Evolutionary conservation across 2,329 filamentous ascomycete species (phyloP), one percentile per base, ranked within the genome.

Genomic region (Trematosphaeria pertusa): DNA sequence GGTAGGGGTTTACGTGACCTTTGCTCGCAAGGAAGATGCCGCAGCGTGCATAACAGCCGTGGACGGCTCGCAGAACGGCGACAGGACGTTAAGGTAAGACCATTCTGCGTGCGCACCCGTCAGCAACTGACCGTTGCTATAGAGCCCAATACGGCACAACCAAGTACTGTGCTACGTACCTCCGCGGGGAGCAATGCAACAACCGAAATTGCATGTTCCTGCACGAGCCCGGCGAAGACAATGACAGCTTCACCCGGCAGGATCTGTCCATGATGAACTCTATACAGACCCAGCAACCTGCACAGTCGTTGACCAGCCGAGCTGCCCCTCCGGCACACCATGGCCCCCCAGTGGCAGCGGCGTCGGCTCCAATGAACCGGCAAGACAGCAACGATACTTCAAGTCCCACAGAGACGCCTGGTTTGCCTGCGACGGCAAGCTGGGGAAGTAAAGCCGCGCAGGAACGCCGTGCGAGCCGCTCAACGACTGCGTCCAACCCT

Each of bases 201-300:
- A 99, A 99, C 65, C 86, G 92, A 40, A 93, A 94, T 54, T 99
- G 94, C 78, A 99, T 97, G 84, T 99, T 99, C 72, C 75, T 99
- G 39, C 94, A 99, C 67, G 95, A 99, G 73, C 89, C 94, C 30
- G 95, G 94, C n/a, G 94, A 99, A 66, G 94, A 97, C 61, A 93
- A 94, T 58, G 93, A 97, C 65, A 97, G 91, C 73, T 97, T 96
- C 69, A 96, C 91, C 7, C 84, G 94, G 37, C 91, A 97, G 69
- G 93, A 97, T 71, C 75, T 97, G 28, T 97, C 93, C 1, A 95
- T 92, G 14, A 89, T 97, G 80, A 97, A 97, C 64, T 93, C 89
- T 50, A 86, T 91, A 46, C 89, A 87, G 52, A 91, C 88, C 1
- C 91, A 87, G 67, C 78, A 91, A 61, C 83, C 87, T 26, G 85